Percentiles rank a stretch among this genome's conserved stretches.
Evolutionary conservation across 2,329 filamentous ascomycete genomes (phyloP).

Genomic region (Trichoderma endophyticum): DNA sequence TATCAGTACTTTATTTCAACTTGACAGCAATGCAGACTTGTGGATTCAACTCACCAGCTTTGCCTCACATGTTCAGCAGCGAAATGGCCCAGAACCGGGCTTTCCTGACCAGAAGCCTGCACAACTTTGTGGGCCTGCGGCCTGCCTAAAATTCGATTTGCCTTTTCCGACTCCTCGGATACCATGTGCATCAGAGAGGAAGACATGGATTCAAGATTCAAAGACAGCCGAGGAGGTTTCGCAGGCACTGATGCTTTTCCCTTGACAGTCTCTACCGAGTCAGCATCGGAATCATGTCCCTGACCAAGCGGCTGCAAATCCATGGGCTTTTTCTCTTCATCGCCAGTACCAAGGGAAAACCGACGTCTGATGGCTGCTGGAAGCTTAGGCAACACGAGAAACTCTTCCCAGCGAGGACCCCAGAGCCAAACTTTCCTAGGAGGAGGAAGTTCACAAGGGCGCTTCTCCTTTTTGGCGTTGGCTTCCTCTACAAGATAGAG

Average conservation of each 20-base stretch:
- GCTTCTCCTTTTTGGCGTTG: conserved; percentile 26
- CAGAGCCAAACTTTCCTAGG: conserved; percentile 34
- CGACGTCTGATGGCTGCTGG: conserved; percentile 28
- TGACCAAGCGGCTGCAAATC: not conserved
- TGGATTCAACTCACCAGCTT: not conserved
- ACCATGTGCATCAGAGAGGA: conserved; percentile 26
- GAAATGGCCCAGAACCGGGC: not conserved
- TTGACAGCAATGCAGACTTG: not conserved
- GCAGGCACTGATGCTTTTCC: conserved; percentile 1
- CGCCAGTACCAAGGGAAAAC: not conserved
- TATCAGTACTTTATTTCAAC: not conserved
- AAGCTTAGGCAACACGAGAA: conserved; percentile 36
- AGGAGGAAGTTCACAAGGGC: conserved; percentile 29
- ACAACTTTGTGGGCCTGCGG: not conserved
- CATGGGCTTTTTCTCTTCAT: not conserved
- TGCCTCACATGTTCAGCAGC: not conserved
- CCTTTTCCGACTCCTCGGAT: conserved; percentile 4
- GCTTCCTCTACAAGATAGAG: conserved; percentile 36
- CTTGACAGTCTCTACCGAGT: conserved; percentile 23
- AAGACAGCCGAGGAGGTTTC: conserved; percentile 31
- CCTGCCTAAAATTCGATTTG: not conserved
- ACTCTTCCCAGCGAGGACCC: conserved; percentile 35
- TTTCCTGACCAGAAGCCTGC: not conserved
- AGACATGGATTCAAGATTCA: conserved; percentile 30
- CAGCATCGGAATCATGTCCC: conserved; percentile 22